A percentile compares a stretch with the other conserved stretches of the same genome.
phyloP scores from a whole-genome alignment of 2,329 filamentous ascomycete genomes.

The Onygena corvina region DNA sequence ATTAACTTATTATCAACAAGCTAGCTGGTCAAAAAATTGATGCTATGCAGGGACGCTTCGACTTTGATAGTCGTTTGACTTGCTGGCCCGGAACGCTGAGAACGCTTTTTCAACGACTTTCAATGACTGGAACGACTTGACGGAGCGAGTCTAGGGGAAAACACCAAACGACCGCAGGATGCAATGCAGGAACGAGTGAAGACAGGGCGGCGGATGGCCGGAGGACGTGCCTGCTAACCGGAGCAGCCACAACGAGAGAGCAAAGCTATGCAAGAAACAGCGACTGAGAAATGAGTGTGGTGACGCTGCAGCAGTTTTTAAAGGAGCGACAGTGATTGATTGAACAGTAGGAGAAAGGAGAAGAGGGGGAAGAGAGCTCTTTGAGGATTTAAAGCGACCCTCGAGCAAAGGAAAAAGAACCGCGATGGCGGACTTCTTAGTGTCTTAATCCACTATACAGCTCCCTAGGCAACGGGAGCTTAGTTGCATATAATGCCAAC shows the following conservation, averaged over 20 bases:
- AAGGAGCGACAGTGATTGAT: not conserved
- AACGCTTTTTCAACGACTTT: not conserved
- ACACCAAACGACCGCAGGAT: not conserved
- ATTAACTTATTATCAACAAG: conserved; percentile 4
- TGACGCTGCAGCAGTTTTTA: not conserved
- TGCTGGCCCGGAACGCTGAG: not conserved
- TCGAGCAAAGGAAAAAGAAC: conserved; percentile 3
- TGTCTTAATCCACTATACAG: conserved; percentile 6
- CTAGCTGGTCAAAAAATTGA: not conserved
- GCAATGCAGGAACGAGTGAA: not conserved
- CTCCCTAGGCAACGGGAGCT: conserved; percentile 6
- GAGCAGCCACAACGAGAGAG: not conserved
- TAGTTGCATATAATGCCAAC: conserved; percentile 1
- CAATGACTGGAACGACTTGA: conserved; percentile 2
- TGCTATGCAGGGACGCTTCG: no score
- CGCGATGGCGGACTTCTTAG: conserved; percentile 3
- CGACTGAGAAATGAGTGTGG: conserved; percentile 2
- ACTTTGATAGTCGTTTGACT: no score
- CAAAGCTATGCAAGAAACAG: conserved; percentile 9
- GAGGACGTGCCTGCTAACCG: conserved; percentile 1
- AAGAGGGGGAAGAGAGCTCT: conserved; percentile 2
- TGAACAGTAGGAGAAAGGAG: not conserved
- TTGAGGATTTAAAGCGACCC: conserved; percentile 2
- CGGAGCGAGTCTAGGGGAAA: not conserved
- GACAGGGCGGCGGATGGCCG: not conserved